Percentiles rank a stretch among this genome's conserved stretches.
Conservation (phyloP, 1,284 basidiomycete genomes). For the Malassezia globosa region DNA sequence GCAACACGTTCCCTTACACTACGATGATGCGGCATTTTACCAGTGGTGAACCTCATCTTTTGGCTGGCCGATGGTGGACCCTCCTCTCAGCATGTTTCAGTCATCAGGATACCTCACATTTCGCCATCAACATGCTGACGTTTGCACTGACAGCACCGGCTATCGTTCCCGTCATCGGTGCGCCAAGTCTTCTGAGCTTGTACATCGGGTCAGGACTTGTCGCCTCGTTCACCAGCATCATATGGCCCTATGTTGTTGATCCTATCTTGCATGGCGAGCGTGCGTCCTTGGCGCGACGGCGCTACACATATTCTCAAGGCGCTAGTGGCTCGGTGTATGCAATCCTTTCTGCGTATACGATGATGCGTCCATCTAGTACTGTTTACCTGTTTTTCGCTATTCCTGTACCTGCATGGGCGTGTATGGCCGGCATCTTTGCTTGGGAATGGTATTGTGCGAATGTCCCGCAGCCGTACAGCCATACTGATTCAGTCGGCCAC, state of each 20-base stretch:
- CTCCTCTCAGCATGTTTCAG: conserved; percentile 55
- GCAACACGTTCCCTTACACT: conserved; percentile 52
- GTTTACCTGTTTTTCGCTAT: conserved; percentile 64
- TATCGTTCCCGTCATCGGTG: conserved; percentile 61
- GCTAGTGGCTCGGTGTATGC: conserved; percentile 54
- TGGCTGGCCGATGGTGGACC: conserved; percentile 68
- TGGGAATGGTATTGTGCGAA: conserved; percentile 57
- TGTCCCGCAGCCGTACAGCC: conserved; percentile 47
- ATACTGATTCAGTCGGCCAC: conserved; percentile 64
- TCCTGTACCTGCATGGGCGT: conserved; percentile 70
- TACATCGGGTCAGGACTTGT: conserved; percentile 57
- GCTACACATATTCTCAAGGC: conserved; percentile 1
- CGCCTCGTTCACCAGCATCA: conserved; percentile 38
- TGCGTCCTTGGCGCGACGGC: conserved; percentile 1
- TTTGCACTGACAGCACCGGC: conserved; percentile 68
- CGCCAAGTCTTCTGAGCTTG: conserved; percentile 59
- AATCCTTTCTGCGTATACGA: conserved; percentile 61
- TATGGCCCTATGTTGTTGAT: conserved; percentile 24
- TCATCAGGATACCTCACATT: conserved; percentile 51
- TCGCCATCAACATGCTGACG: conserved; percentile 63
- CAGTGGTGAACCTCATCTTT: conserved; percentile 55
- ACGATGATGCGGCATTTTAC: conserved; percentile 65
- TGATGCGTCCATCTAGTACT: conserved; percentile 57
- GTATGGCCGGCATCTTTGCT: conserved; percentile 62
- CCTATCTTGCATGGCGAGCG: conserved; percentile 12